Evolutionary conservation across 2,329 filamentous ascomycete species (phyloP), one percentile per base, ranked within the genome.

Genomic region (Trematosphaeria pertusa): DNA sequence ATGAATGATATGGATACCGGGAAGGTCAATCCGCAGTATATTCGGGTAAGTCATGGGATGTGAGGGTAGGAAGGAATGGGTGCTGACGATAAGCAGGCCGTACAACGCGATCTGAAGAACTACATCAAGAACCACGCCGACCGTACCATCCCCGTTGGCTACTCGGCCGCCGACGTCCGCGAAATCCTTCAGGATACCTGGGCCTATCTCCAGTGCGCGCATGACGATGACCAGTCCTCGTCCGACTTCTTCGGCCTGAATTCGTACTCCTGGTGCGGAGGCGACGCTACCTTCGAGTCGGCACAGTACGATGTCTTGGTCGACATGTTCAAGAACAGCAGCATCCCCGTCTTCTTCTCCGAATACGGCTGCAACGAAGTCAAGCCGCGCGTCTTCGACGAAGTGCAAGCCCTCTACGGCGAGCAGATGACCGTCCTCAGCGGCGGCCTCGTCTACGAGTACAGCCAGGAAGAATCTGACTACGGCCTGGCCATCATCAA

Each of bases 401-500:
- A 94, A 73, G 86, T 91, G 10, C 78, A 77, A 44, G 78, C 85
- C 52, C 84, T 94, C 56, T 93, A 93, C 71, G 81, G 87, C 46
- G 63, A 78, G 30, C 61, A 89, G 54, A 91, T 93, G 87, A 86
- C 77, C 14, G 77, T 84, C 46, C 85, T 93, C 64, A 87, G 85
- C 43, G 89, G 89, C 53, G 89, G 88, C 54, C 79, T 94, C 35
- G 87, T 93, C 35, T 94, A 93, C 76, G 88, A 94, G 73, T 93
- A 83, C 72, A 85, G 84, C 1, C 81, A 91, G 72, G 89, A 92
- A 67, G 72, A 75, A 32, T 86, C 87, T 68, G 70, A 81, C 58
- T 82, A 75, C 55, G 79, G 79, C 37, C 67, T 82, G 5, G 75
- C 80, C 9, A 51, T 69, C 24, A 66, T 78, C 49, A 71, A 76